Percentiles rank a stretch among this genome's conserved stretches.
Conservation (phyloP, 495 filamentous ascomycete species). For the Extremus antarcticus region DNA sequence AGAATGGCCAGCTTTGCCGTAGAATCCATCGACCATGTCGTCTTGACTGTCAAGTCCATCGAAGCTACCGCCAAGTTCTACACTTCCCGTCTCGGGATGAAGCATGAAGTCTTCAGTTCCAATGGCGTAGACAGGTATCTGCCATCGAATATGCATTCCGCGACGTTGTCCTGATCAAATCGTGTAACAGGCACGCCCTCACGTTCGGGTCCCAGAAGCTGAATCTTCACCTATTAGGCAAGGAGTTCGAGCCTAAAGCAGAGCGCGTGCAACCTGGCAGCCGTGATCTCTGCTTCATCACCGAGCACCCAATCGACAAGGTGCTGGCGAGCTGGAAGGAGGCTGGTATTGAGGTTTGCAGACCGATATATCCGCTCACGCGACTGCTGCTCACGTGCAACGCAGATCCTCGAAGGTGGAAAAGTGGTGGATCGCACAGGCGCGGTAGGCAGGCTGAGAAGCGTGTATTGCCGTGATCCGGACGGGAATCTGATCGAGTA, state of each 20-base stretch:
- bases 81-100: constrained; percentile 40
- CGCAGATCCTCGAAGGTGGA: constrained; percentile 32
- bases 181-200: constrained; percentile 36
- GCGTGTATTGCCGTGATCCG: constrained; percentile 45
- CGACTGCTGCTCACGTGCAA: neutral
- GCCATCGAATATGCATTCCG: neutral
- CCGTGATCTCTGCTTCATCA: constrained; percentile 46
- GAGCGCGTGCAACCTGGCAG: constrained; percentile 37
- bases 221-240: constrained; percentile 42
- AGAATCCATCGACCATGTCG: constrained; percentile 43
- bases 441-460: constrained; percentile 39
- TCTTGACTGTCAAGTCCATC: constrained; percentile 41
- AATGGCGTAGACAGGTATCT: constrained; percentile 15
- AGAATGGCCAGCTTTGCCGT: no score
- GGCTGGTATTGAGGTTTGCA: constrained; percentile 32
- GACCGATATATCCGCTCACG: neutral
- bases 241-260: constrained; percentile 47
- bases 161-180: neutral
- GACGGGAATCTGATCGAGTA: constrained; percentile 49
- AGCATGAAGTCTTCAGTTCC: constrained; percentile 35
- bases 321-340: constrained; percentile 29
- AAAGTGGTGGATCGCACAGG: constrained; percentile 41
- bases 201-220: constrained; percentile 44
- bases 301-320: constrained; percentile 33
- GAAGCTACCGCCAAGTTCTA: constrained; percentile 39